Evolutionary conservation across 164 flowering plant species (phyloP).

Genomic region (Vitis rotundifolia): DNA sequence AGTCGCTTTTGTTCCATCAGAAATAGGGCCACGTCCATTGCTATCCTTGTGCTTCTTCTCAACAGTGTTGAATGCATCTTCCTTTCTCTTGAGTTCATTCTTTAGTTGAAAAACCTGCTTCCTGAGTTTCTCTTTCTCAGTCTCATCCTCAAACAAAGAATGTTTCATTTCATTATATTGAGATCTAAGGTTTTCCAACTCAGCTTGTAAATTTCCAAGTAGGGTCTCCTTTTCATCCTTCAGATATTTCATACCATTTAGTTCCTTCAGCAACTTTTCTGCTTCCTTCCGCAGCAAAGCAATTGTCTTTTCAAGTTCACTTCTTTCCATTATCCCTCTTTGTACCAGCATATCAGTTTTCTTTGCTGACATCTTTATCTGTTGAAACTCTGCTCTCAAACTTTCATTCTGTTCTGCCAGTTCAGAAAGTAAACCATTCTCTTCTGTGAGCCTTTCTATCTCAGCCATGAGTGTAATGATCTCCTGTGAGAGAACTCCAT

Average conservation of each 20-base stretch:
- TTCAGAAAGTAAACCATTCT: conserved; percentile 36
- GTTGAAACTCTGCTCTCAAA: conserved; percentile 38
- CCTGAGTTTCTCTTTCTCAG: conserved; percentile 67
- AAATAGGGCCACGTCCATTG: conserved; percentile 23
- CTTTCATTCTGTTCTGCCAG: conserved; percentile 33
- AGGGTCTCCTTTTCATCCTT: conserved; percentile 56
- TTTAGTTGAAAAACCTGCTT: conserved; percentile 52
- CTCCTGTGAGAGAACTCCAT: conserved; percentile 36
- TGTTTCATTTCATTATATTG: conserved; percentile 53
- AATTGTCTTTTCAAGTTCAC: conserved; percentile 40
- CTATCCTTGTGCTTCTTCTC: conserved; percentile 70
- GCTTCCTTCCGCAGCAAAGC: conserved; percentile 47
- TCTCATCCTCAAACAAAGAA: conserved; percentile 44
- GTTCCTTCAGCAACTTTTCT: conserved; percentile 42
- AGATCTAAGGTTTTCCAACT: conserved; percentile 45
- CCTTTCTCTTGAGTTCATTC: conserved; percentile 63
- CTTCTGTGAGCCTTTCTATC: conserved; percentile 36
- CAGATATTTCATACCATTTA: conserved; percentile 33
- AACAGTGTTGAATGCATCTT: conserved; percentile 38
- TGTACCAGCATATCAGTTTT: conserved; percentile 44
- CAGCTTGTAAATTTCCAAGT: conserved; percentile 34
- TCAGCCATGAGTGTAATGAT: conserved; percentile 44
- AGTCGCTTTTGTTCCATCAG: conserved; percentile 36
- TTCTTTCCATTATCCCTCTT: conserved; percentile 40
- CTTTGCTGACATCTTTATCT: conserved; percentile 29